Percentiles rank a stretch among this genome's conserved stretches.
Conservation (phyloP, 2,329 filamentous ascomycete genomes). For the Epichloe gansuensis region DNA sequence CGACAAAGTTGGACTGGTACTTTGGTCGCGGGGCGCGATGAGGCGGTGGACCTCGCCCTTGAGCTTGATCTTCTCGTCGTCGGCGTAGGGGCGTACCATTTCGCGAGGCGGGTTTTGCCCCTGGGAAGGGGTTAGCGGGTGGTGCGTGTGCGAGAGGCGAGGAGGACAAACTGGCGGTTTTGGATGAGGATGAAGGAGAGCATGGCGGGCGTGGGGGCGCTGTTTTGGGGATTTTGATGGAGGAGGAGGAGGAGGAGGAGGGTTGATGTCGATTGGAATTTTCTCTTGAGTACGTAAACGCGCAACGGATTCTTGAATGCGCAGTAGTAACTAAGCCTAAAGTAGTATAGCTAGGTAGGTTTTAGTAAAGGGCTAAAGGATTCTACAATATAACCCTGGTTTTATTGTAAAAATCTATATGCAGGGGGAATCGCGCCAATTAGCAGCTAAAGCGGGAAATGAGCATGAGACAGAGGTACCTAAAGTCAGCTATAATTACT, state of each 20-base stretch:
- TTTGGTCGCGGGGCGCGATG: conserved; percentile 93
- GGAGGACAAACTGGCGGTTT: conserved; percentile 59
- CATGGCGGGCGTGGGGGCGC: conserved; percentile 33
- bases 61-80: conserved; percentile 97
- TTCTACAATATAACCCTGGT: no score
- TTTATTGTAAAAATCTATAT: no score
- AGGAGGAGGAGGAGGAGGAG: not conserved
- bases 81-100: conserved; percentile 98
- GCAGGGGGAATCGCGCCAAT: no score
- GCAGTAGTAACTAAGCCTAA: no score
- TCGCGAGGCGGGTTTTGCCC: conserved; percentile 95
- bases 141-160: not conserved
- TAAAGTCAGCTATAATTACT: no score
- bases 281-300: no score
- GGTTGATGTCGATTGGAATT: no score
- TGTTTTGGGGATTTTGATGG: not conserved
- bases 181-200: conserved; percentile 85
- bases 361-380: no score
- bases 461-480: no score
- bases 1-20: conserved; percentile 99
- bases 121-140: conserved; percentile 30
- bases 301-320: no score
- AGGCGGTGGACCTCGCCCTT: conserved; percentile 99
- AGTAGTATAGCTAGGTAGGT: no score
- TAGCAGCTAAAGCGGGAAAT: no score